Percentiles rank a stretch among this genome's conserved stretches.
Conservation (phyloP, 306 rosid genomes). For the Lathyrus sativus region DNA sequence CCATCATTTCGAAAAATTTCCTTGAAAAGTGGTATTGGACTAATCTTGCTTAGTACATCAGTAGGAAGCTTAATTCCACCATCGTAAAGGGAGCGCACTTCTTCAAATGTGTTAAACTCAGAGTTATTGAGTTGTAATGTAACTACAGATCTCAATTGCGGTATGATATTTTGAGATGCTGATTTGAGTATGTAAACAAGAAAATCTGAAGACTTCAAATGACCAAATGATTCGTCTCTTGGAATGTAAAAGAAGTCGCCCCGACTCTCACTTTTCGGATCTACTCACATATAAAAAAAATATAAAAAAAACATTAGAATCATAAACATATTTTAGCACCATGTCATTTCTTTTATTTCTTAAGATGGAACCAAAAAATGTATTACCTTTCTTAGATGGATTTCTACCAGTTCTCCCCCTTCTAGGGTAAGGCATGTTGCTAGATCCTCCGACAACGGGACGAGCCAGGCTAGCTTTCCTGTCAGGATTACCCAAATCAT, state of each 20-base stretch:
- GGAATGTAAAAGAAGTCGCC: slow-evolving; percentile 48
- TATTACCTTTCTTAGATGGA: slow-evolving; percentile 54
- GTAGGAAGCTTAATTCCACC: slow-evolving; percentile 49
- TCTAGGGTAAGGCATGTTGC: slow-evolving; percentile 68
- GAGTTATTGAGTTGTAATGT: neutral
- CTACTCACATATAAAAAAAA: slow-evolving; percentile 34
- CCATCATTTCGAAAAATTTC: slow-evolving; percentile 60
- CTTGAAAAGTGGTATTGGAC: slow-evolving; percentile 49
- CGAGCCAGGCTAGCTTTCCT: slow-evolving; percentile 44
- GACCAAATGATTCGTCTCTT: slow-evolving; percentile 72
- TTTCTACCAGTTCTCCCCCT: slow-evolving; percentile 78
- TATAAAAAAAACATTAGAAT: neutral
- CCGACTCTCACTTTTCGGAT: slow-evolving; percentile 54
- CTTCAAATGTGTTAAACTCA: slow-evolving; percentile 60
- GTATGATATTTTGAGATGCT: slow-evolving; percentile 49
- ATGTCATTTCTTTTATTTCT: too few relatives aligned
- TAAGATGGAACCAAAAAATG: neutral
- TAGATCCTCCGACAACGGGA: slow-evolving; percentile 68
- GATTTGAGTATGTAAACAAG: slow-evolving; percentile 60
- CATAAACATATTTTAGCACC: too few relatives aligned
- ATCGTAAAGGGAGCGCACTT: slow-evolving; percentile 58
- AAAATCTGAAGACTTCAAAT: slow-evolving; percentile 69
- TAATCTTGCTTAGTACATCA: slow-evolving; percentile 29
- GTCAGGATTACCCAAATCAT: slow-evolving; percentile 67
- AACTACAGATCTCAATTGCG: slow-evolving; percentile 45